These are phyloP conservation scores for Acacia acuminata DNA, from an alignment of 306 rosid genomes.

Conservation along the genomic window DNA sequence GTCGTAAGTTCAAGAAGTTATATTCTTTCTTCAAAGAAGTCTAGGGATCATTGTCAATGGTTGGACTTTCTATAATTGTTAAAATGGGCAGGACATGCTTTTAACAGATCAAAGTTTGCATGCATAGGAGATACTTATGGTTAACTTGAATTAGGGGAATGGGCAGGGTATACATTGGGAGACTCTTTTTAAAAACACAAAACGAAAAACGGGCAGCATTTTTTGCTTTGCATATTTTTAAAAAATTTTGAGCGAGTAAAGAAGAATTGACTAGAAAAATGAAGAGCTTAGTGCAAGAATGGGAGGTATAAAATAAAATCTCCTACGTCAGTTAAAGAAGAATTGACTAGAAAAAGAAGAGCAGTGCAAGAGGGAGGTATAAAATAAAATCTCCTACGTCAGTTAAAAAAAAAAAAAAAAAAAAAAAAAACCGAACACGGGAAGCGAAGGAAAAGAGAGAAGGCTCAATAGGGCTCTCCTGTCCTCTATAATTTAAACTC, in stretches of 20 bases:
- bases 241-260: neutral
- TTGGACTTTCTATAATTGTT: constrained; percentile 15
- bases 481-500: neutral
- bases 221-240: no score
- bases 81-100: neutral
- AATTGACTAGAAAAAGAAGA: neutral
- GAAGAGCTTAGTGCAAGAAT: no score
- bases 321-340: no score
- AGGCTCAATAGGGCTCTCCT: neutral
- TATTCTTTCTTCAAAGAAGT: constrained; percentile 23
- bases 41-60: constrained; percentile 12
- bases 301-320: no score
- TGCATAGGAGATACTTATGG: neutral
- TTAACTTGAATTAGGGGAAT: neutral
- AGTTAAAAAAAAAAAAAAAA: no score
- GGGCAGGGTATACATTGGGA: neutral
- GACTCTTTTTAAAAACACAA: no score
- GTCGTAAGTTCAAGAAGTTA: constrained; percentile 63
- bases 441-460: neutral
- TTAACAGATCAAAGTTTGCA: neutral
- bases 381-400: neutral
- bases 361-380: neutral
- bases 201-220: neutral
- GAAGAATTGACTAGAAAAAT: no score
- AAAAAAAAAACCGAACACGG: neutral